Conservation (phyloP, 176 grass and related monocot genomes). For the Carex scoparia region DNA sequence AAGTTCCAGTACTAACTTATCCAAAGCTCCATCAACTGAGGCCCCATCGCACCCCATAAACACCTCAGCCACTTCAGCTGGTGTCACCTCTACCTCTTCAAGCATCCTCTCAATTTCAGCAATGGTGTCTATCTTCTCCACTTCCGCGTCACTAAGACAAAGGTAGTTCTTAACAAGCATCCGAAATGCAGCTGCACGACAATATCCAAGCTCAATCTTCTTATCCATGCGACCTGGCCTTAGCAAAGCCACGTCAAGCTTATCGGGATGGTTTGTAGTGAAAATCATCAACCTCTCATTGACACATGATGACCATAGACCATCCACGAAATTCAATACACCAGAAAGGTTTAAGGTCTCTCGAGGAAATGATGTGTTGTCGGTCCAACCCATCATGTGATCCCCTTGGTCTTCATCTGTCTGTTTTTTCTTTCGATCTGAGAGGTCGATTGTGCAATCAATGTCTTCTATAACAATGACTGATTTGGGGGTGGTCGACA, state of each 20-base stretch:
- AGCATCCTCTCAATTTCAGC: conserved; percentile 46
- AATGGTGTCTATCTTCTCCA: conserved; percentile 23
- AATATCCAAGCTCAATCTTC: conserved; percentile 63
- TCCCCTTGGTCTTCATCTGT: not conserved
- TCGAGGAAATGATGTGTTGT: not conserved
- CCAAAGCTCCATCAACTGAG: conserved; percentile 16
- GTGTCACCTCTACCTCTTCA: conserved; percentile 36
- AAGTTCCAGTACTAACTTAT: conserved; percentile 36
- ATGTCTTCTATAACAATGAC: conserved; percentile 77
- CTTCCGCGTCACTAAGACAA: conserved; percentile 19
- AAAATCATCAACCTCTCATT: conserved; percentile 78
- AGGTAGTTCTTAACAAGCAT: conserved; percentile 63
- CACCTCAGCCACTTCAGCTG: conserved; percentile 64
- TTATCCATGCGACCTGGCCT: conserved; percentile 68
- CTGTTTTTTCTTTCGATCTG: conserved; percentile 37
- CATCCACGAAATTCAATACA: conserved; percentile 76
- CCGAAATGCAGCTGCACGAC: conserved; percentile 39
- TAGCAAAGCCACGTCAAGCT: conserved; percentile 57
- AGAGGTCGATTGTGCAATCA: conserved; percentile 70
- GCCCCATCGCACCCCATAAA: conserved; percentile 63
- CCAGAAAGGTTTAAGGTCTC: conserved; percentile 54
- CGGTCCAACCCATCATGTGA: not conserved
- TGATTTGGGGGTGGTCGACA: conserved; percentile 61
- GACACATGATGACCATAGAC: conserved; percentile 67
- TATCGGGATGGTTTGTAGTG: conserved; percentile 69